Evolutionary conservation across 1,139 yeast genomes (phyloP).

Genomic region (Insectozyma bohioensis): DNA sequence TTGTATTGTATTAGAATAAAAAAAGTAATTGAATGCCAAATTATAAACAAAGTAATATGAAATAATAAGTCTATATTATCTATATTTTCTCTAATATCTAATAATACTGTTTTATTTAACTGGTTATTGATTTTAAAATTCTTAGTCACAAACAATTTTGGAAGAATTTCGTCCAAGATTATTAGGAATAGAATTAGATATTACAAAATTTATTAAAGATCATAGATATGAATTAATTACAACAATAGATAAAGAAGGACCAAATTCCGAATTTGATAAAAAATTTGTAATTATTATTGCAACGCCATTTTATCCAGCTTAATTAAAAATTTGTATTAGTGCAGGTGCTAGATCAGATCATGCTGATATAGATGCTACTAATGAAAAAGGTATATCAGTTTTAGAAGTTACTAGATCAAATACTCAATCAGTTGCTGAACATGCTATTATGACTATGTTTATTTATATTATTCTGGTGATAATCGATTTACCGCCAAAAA

Average conservation of each 20-base stretch:
- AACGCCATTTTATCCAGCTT: conserved; percentile 84
- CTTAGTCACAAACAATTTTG: no score
- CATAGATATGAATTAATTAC: conserved; percentile 69
- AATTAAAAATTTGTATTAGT: conserved; percentile 69
- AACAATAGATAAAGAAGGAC: conserved; percentile 61
- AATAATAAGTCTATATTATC: no score
- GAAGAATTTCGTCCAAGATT: no score
- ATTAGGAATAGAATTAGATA: conserved; percentile 73
- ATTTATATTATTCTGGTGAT: no score
- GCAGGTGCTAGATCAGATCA: conserved; percentile 90
- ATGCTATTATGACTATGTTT: conserved; percentile 73
- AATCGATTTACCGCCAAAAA: no score
- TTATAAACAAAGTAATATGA: no score
- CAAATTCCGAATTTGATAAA: conserved; percentile 9
- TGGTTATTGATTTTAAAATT: no score
- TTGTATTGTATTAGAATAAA: no score
- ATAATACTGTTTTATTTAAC: no score
- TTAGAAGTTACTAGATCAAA: conserved; percentile 83
- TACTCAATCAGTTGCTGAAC: conserved; percentile 81
- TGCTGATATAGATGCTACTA: conserved; percentile 72
- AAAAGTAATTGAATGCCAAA: no score
- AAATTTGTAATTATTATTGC: conserved; percentile 72
- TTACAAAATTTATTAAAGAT: conserved; percentile 60
- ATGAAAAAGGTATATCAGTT: conserved; percentile 61
- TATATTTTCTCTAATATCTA: no score